A percentile compares a stretch with the other conserved stretches of the same genome.
Conservation (phyloP, 495 filamentous ascomycete species). For the Penicillium argentinense region DNA sequence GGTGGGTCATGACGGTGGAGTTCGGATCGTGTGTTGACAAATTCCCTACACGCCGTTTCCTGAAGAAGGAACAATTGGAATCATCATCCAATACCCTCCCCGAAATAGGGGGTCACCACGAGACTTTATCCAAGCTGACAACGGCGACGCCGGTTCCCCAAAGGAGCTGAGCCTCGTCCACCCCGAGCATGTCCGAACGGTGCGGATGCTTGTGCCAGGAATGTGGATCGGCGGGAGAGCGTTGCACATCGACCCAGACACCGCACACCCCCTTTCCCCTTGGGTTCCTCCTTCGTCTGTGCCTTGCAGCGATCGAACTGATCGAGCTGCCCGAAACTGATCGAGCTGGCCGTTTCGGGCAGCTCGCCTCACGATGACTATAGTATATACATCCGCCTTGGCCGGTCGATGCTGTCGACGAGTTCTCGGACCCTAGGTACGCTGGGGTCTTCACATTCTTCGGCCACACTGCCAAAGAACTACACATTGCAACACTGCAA, state of each 20-base stretch:
- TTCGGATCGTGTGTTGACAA: constrained; percentile 22
- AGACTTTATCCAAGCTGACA: constrained; percentile 4
- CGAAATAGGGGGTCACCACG: too few species aligned
- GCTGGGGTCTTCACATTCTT: too few species aligned
- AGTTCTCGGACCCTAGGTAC: too few species aligned
- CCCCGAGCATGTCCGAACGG: constrained; percentile 23
- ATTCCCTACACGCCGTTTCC: constrained; percentile 13
- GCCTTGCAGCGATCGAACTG: constrained; percentile 4
- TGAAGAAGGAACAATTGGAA: constrained; percentile 5
- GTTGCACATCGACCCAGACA: constrained; percentile 1
- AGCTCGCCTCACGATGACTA: too few species aligned
- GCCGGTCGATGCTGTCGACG: too few species aligned
- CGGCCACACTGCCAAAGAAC: too few species aligned
- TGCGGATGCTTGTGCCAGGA: constrained; percentile 3
- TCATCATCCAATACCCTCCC: neutral
- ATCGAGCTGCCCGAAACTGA: neutral
- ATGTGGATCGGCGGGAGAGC: constrained; percentile 5
- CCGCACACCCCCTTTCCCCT: constrained; percentile 1
- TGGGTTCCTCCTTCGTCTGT: neutral
- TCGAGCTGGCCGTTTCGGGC: neutral
- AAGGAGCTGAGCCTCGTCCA: constrained; percentile 7
- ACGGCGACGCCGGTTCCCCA: constrained; percentile 12
- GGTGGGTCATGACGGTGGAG: constrained; percentile 13
- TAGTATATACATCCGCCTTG: too few species aligned
- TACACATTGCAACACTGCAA: too few species aligned